phyloP scores from a whole-genome alignment of 2,329 filamentous ascomycete genomes.

The Scedosporium minutisporum region DNA sequence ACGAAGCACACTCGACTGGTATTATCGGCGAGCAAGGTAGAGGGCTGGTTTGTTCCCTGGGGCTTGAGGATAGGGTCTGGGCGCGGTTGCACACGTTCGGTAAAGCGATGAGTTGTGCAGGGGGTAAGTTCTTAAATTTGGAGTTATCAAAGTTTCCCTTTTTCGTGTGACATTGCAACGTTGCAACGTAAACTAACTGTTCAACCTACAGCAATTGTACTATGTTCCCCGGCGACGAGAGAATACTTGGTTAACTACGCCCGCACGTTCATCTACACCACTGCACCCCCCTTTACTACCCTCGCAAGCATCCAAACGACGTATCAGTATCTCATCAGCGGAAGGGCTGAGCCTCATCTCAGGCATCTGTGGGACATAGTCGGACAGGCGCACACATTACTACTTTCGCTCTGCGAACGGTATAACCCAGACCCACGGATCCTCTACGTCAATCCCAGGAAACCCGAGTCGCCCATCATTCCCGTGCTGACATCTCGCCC shows the following conservation, averaged over 20 bases:
- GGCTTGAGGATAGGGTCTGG: constrained; percentile 45
- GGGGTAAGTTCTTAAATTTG: constrained; percentile 41
- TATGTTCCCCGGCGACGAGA: constrained; percentile 50
- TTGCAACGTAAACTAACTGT: constrained; percentile 9
- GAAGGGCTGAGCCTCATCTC: constrained; percentile 29
- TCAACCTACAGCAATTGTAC: constrained; percentile 34
- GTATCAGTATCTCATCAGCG: constrained; percentile 45
- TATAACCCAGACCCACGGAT: constrained; percentile 12
- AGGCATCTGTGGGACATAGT: constrained; percentile 36
- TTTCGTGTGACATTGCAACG: no score
- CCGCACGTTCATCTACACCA: constrained; percentile 66
- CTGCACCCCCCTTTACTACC: constrained; percentile 53
- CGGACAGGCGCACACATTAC: constrained; percentile 29
- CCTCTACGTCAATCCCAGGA: constrained; percentile 21
- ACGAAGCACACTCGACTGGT: constrained; percentile 60
- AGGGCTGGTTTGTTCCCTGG: constrained; percentile 48
- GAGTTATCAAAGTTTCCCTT: fast-evolving
- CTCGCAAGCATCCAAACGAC: constrained; percentile 48
- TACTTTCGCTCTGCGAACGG: constrained; percentile 25
- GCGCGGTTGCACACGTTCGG: constrained; percentile 56
- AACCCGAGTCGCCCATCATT: constrained; percentile 53
- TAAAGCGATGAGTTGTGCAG: constrained; percentile 58
- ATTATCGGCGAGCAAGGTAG: constrained; percentile 45
- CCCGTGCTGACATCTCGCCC: constrained; percentile 50
- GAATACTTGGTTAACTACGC: constrained; percentile 68